Conservation (phyloP, 1,284 basidiomycete genomes). For the Violaceomyces palustris region DNA sequence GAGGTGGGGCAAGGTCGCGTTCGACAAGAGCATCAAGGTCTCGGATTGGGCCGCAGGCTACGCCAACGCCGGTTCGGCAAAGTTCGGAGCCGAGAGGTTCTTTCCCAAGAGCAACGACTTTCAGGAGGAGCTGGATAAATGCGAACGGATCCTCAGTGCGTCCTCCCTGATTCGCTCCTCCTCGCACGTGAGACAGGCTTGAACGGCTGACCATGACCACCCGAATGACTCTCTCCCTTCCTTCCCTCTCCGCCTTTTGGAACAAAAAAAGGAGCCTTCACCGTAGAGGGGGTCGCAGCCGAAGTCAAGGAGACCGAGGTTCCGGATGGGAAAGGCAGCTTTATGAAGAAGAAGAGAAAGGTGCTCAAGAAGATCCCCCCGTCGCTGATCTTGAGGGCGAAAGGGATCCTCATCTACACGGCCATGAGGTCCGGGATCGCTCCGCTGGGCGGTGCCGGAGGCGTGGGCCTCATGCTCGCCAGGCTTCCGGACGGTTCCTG, state of each 20-base stretch:
- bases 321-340: slow-evolving; percentile 17
- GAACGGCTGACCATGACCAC: no score
- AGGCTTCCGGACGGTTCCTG: slow-evolving; percentile 52
- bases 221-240: no score
- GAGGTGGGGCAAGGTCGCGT: slow-evolving; percentile 23
- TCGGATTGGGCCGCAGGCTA: slow-evolving; percentile 48
- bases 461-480: slow-evolving; percentile 53
- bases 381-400: slow-evolving; percentile 55
- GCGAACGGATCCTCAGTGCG: slow-evolving; percentile 55
- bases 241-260: no score
- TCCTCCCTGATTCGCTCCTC: not conserved
- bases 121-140: slow-evolving; percentile 57
- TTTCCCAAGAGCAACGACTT: slow-evolving; percentile 59
- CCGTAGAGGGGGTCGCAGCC: slow-evolving; percentile 40
- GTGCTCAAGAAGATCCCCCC: slow-evolving; percentile 59
- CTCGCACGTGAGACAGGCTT: no score
- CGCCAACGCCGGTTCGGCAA: slow-evolving; percentile 39
- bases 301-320: slow-evolving; percentile 21
- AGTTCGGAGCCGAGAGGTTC: slow-evolving; percentile 57
- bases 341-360: slow-evolving; percentile 53
- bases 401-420: slow-evolving; percentile 57
- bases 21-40: slow-evolving; percentile 39
- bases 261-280: slow-evolving; percentile 16
- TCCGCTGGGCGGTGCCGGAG: slow-evolving; percentile 59
- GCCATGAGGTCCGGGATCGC: slow-evolving; percentile 57